These are phyloP conservation scores for Ophiocordyceps sinensis DNA, from an alignment of 2,329 filamentous ascomycete genomes.

Conservation along the genomic window DNA sequence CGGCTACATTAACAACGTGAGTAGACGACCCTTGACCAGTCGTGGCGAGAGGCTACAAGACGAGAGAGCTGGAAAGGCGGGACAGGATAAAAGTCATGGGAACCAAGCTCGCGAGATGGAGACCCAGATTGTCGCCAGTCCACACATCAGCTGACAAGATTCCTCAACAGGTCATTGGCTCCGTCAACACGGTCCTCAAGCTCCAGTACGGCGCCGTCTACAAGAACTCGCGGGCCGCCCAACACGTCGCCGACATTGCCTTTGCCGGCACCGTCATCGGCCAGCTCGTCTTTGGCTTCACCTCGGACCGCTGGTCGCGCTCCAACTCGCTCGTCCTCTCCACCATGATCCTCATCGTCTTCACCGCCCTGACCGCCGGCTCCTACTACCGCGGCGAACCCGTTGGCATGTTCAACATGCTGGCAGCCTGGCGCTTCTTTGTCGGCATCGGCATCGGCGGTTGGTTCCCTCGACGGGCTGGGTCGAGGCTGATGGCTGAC, in stretches of 20 bases:
- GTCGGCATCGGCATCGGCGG: conserved; percentile 65
- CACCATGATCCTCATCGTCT: conserved; percentile 71
- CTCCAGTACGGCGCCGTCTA: conserved; percentile 58
- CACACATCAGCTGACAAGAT: background rate
- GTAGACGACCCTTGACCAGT: background rate
- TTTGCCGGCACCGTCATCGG: conserved; percentile 80
- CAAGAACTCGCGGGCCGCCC: conserved; percentile 49
- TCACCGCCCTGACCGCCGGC: conserved; percentile 64
- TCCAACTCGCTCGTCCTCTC: conserved; percentile 70
- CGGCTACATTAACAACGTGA: conserved; percentile 78
- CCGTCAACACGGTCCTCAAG: conserved; percentile 63
- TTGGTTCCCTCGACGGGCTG: conserved; percentile 2
- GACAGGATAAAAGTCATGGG: background rate
- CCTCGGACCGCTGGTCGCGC: conserved; percentile 72
- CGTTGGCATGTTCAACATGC: conserved; percentile 56
- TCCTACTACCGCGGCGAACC: conserved; percentile 59
- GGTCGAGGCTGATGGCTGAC: too few species aligned
- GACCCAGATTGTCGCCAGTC: background rate
- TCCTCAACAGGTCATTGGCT: conserved; percentile 59
- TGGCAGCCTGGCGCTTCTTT: conserved; percentile 78
- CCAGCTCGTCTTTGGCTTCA: conserved; percentile 66
- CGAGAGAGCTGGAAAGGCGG: too few species aligned
- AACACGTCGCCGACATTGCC: conserved; percentile 67
- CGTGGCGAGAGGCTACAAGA: too few species aligned
- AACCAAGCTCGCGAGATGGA: background rate